Evolutionary conservation across 2,329 filamentous ascomycete genomes (phyloP).

Genomic region (Elsinoe batatas): DNA sequence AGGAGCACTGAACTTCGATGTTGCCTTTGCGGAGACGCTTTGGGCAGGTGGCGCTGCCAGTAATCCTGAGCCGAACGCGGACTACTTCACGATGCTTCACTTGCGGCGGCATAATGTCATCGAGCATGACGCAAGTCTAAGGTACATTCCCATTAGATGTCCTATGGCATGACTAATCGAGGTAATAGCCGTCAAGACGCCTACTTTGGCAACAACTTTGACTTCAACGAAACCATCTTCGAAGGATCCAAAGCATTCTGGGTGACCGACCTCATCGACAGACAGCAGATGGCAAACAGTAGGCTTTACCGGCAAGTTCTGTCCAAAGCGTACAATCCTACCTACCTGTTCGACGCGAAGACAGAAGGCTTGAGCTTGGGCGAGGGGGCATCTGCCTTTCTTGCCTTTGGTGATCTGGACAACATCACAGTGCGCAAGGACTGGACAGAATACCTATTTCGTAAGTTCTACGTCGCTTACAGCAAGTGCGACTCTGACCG

Average conservation of each 20-base stretch:
- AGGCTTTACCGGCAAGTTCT: not conserved
- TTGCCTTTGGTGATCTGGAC: constrained; percentile 4
- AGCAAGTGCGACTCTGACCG: not conserved
- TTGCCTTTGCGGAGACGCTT: constrained; percentile 2
- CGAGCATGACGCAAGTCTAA: constrained; percentile 9
- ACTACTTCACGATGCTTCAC: not conserved
- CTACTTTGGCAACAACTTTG: constrained; percentile 8
- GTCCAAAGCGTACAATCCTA: constrained; percentile 6
- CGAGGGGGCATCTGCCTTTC: not conserved
- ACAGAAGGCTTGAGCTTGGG: constrained; percentile 1
- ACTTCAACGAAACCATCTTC: constrained; percentile 5
- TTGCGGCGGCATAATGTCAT: constrained; percentile 1
- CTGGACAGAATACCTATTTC: not conserved
- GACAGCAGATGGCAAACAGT: not conserved
- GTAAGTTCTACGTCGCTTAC: not conserved
- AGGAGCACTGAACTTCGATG: constrained; percentile 1
- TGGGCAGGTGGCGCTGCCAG: not conserved
- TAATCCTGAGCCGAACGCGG: constrained; percentile 1
- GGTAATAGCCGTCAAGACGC: not conserved
- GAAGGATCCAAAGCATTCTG: not conserved
- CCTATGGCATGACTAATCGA: not conserved
- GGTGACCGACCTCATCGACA: not conserved
- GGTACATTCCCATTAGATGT: not conserved
- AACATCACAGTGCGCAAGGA: not conserved
- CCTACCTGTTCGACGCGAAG: constrained; percentile 3